Evolutionary conservation across 2,329 filamentous ascomycete genomes (phyloP).

Genomic region (Aureobasidium sp.): DNA sequence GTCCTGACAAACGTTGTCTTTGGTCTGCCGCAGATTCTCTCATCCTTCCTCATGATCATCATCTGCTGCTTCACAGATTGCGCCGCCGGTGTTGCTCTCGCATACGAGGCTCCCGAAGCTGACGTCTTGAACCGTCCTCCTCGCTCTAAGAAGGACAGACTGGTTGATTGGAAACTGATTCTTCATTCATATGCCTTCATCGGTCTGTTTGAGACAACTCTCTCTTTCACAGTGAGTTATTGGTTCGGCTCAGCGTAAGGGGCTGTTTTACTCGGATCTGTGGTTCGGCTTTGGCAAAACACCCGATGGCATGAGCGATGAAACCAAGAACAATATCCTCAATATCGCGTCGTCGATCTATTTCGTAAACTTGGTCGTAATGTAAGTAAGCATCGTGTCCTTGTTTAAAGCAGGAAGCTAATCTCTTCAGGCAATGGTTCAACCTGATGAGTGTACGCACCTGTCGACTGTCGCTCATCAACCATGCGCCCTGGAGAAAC

Average conservation of each 20-base stretch:
- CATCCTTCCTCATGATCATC: constrained; percentile 60
- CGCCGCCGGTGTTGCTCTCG: constrained; percentile 61
- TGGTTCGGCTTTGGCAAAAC: constrained; percentile 61
- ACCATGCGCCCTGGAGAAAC: constrained; percentile 63
- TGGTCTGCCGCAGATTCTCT: constrained; percentile 64
- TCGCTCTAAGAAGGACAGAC: constrained; percentile 58
- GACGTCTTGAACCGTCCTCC: constrained; percentile 64
- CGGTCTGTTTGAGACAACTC: constrained; percentile 44
- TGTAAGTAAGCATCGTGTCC: constrained; percentile 39
- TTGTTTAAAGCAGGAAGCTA: background rate
- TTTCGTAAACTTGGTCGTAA: constrained; percentile 72
- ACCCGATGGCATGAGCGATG: constrained; percentile 40
- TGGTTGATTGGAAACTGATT: constrained; percentile 66
- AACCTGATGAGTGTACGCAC: constrained; percentile 63
- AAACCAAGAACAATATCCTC: constrained; percentile 47
- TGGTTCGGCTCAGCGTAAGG: constrained; percentile 39
- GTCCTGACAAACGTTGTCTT: constrained; percentile 66
- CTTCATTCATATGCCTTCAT: constrained; percentile 65
- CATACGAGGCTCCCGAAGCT: constrained; percentile 68
- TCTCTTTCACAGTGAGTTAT: constrained; percentile 38
- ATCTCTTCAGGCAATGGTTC: constrained; percentile 54
- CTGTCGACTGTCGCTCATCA: constrained; percentile 53
- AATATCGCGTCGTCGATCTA: constrained; percentile 66
- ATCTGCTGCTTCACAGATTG: constrained; percentile 67
- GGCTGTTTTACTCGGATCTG: constrained; percentile 56